Evolutionary conservation across 495 filamentous ascomycete species (phyloP).

Genomic region (Darksidea phi): DNA sequence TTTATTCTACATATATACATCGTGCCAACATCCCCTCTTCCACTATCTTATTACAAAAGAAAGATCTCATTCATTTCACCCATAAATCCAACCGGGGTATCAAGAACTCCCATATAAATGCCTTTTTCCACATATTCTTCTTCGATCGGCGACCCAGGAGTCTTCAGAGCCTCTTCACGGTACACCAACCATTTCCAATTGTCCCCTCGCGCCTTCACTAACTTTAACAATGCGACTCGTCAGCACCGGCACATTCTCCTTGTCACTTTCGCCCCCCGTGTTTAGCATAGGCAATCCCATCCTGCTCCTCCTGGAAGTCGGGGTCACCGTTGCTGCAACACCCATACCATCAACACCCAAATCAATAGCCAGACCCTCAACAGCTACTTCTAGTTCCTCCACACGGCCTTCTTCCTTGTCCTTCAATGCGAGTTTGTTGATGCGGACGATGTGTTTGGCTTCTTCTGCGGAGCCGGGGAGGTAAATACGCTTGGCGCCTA

Average conservation of each 20-base stretch:
- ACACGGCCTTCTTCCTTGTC: conserved; percentile 12
- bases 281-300: conserved; percentile 10
- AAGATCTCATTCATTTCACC: too few relatives aligned
- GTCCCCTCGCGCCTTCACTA: conserved; percentile 16
- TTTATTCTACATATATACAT: too few relatives aligned
- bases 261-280: conserved; percentile 23
- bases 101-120: too few relatives aligned
- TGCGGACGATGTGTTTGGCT: neutral
- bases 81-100: too few relatives aligned
- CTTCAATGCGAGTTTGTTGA: neutral
- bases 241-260: conserved; percentile 31
- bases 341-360: conserved; percentile 18
- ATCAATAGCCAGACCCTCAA: conserved; percentile 26
- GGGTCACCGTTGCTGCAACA: neutral
- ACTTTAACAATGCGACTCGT: conserved; percentile 20
- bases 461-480: conserved; percentile 50
- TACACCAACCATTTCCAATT: conserved; percentile 22
- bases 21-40: too few relatives aligned
- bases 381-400: conserved; percentile 21
- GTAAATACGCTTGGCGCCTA: conserved; percentile 57
- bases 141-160: too few relatives aligned
- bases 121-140: too few relatives aligned
- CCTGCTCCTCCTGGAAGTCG: conserved; percentile 4
- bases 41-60: too few relatives aligned
- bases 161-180: conserved; percentile 14